Conservation (phyloP, 495 filamentous ascomycete species). For the Trichoderma virens region DNA sequence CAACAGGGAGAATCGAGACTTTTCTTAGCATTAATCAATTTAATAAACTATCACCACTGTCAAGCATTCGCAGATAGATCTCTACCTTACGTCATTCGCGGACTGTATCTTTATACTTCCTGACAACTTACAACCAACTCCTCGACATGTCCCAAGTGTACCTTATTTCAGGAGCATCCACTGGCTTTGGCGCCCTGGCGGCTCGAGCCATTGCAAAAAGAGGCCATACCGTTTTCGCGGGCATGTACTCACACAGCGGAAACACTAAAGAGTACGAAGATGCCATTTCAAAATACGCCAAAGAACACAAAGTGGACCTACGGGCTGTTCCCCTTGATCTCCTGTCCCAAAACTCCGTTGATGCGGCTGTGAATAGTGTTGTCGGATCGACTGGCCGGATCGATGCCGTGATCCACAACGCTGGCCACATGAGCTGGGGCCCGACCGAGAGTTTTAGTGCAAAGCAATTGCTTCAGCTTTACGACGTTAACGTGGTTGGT, state of each 20-base stretch:
- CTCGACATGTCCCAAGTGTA: constrained; percentile 13
- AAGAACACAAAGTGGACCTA: constrained; percentile 16
- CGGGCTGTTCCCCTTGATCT: constrained; percentile 18
- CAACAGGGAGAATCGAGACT: background rate
- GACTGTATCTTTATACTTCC: too few relatives aligned
- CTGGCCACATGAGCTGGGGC: constrained; percentile 22
- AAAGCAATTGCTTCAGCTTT: constrained; percentile 16
- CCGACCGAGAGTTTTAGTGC: constrained; percentile 22
- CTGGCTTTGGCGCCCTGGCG: constrained; percentile 15
- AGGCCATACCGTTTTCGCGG: constrained; percentile 21
- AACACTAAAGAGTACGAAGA: constrained; percentile 15
- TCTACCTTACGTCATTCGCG: too few relatives aligned
- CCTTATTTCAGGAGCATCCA: constrained; percentile 15
- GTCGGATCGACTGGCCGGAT: constrained; percentile 12
- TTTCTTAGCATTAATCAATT: background rate
- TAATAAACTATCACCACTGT: too few relatives aligned
- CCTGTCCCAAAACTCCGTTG: constrained; percentile 15
- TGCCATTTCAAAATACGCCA: constrained; percentile 10
- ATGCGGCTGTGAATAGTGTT: constrained; percentile 15
- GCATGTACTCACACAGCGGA: constrained; percentile 18
- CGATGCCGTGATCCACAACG: constrained; percentile 21
- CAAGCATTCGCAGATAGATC: too few relatives aligned
- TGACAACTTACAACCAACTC: background rate
- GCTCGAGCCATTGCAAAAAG: constrained; percentile 17
- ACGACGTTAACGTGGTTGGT: constrained; percentile 22